A percentile compares a stretch with the other conserved stretches of the same genome.
Evolutionary conservation across 192 early-diverging fungal species (phyloP).

Genomic region (Backusella macrospora): DNA sequence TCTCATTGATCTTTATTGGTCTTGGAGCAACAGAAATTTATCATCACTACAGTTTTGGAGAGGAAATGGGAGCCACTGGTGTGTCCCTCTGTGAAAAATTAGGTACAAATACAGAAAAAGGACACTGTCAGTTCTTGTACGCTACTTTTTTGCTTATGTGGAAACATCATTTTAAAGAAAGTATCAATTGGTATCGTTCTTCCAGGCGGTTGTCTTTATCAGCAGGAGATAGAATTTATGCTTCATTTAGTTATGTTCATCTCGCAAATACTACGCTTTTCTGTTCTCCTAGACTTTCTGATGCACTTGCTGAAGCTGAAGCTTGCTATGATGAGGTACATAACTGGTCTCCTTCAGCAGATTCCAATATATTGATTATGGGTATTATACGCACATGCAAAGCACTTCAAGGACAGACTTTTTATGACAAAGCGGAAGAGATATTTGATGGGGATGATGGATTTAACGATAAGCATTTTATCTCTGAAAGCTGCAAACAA

Average conservation of each 20-base stretch:
- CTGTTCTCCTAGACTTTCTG: slow-evolving; percentile 14
- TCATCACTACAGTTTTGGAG: slow-evolving; percentile 23
- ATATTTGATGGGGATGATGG: slow-evolving; percentile 41
- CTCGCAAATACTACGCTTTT: slow-evolving; percentile 21
- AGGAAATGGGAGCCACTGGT: slow-evolving; percentile 32
- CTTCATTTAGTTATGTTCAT: slow-evolving; percentile 28
- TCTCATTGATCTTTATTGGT: slow-evolving; percentile 30
- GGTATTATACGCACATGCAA: slow-evolving; percentile 32
- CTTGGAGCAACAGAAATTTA: slow-evolving; percentile 25
- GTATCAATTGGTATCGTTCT: slow-evolving; percentile 5
- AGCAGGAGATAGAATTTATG: slow-evolving; percentile 36
- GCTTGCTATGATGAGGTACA: slow-evolving; percentile 30
- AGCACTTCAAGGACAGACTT: slow-evolving; percentile 38
- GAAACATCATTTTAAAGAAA: slow-evolving; percentile 32
- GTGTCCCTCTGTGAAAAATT: slow-evolving; percentile 24
- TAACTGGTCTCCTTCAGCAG: slow-evolving; percentile 26
- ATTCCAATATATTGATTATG: slow-evolving; percentile 31
- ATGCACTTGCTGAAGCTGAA: slow-evolving; percentile 27
- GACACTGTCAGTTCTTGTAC: slow-evolving; percentile 26
- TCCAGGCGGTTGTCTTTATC: slow-evolving; percentile 8
- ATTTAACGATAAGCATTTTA: slow-evolving; percentile 37
- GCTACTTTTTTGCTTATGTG: slow-evolving; percentile 27
- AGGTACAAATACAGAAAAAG: slow-evolving; percentile 28
- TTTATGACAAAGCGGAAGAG: neutral
- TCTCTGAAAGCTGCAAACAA: slow-evolving; percentile 26